Conservation (phyloP, 225 moss, liverwort and hornwort species). For the Sphagnum contortum region DNA sequence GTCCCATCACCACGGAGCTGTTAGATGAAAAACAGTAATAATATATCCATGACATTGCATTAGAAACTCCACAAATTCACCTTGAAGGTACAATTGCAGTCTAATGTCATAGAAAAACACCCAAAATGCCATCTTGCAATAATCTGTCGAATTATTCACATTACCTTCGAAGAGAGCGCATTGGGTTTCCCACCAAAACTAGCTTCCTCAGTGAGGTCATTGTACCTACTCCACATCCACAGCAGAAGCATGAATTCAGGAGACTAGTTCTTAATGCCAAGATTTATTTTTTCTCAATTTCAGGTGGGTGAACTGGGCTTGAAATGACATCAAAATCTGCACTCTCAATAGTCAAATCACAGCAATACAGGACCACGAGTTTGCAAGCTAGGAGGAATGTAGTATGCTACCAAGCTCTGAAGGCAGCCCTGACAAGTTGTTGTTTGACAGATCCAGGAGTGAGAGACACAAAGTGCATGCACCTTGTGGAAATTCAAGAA, state of each 20-base stretch:
- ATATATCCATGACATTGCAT: neutral
- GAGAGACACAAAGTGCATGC: constrained; percentile 64
- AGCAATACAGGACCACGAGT: no score
- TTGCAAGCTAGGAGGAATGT: no score
- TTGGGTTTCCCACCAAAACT: constrained; percentile 72
- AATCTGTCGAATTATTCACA: neutral
- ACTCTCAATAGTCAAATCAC: no score
- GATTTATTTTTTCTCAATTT: no score
- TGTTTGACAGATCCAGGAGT: constrained; percentile 82
- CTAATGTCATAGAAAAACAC: neutral
- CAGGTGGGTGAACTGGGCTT: no score
- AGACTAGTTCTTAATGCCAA: no score
- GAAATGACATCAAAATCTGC: no score
- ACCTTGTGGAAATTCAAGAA: constrained; percentile 62
- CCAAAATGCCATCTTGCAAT: neutral
- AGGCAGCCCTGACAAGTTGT: constrained; percentile 80
- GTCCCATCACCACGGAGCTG: constrained; percentile 73
- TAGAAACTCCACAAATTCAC: neutral
- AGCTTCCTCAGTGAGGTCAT: constrained; percentile 85
- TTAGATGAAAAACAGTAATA: constrained; percentile 5
- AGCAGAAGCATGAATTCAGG: neutral
- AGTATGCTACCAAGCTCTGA: constrained; percentile 62
- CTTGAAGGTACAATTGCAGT: no score
- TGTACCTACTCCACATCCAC: constrained; percentile 28
- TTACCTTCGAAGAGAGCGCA: constrained; percentile 81